Evolutionary conservation across 2,329 filamentous ascomycete species (phyloP), one percentile per base, ranked within the genome.

Genomic region (Aspergillus sp.): DNA sequence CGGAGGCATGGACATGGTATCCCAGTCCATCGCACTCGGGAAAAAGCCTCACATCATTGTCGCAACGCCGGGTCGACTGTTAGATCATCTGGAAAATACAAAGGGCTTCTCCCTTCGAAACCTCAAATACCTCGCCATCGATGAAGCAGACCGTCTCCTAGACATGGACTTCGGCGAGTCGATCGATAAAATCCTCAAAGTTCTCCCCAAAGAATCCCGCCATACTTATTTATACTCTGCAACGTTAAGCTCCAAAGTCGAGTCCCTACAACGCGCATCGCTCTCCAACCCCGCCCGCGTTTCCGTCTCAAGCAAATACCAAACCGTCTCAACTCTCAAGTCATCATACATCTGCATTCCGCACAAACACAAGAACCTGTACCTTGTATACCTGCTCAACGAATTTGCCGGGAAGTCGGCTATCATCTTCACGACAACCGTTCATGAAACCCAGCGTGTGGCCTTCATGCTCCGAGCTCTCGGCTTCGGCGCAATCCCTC

Each of bases 41-140:
- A 97, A 96, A 82, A 93, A 93, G 67, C 95, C 95, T 7, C 95
- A 99, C 69, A 88, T 99, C 22, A 81, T 98, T 20, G 93, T 98
- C 39, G 93, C 93, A 0, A 97, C 93, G 0, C 93, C 93, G 0
- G 93, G 93, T 52, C 86, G 93, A 56, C 79, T 97, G 20, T 81
- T 97, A 4, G 95, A 98, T 68, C 95, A 99, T 67, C 79, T 98
- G 8, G 92, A 98, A 72, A 96, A 96, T 76, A 99, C 95, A 2
- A 97, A 96, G 74, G 93, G 95, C 11, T 98, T 99, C 76, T 93
- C 89, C 2, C 78, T 98, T 48, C 85, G 89, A 30, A 83, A 84
- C 4, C 80, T 97, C 38, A 93, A 93, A 69, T 96, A 93, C 70
- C 80, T 98, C 3, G 93, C 97, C 60, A 92, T 98, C 85, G 93